Percentiles rank a stretch among this genome's conserved stretches.
Conservation (phyloP, 176 grass and related monocot genomes). For the Microstegium vimineum region DNA sequence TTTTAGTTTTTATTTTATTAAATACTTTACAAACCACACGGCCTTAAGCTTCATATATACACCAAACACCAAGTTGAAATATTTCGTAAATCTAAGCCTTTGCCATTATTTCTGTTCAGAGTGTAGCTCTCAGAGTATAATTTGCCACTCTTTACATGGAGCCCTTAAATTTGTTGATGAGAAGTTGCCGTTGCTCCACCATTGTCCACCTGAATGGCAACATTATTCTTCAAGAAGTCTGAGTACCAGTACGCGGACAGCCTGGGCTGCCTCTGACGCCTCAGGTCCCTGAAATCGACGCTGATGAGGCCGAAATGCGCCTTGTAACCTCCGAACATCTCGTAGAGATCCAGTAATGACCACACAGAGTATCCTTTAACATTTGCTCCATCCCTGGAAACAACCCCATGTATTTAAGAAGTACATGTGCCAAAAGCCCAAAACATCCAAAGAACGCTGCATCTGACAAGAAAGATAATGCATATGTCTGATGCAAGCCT, state of each 20-base stretch:
- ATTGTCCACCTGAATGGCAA: not conserved
- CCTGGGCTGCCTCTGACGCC: constrained; percentile 29
- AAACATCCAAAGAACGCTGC: not conserved
- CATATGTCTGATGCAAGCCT: not conserved
- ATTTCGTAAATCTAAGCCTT: not conserved
- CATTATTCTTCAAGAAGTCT: constrained; percentile 44
- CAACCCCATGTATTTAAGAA: not conserved
- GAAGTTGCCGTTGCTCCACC: not conserved
- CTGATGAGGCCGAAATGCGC: constrained; percentile 32
- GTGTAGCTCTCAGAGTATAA: not conserved
- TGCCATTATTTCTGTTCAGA: not conserved
- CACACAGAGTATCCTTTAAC: constrained; percentile 58
- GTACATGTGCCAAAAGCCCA: not conserved
- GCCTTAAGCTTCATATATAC: too few species aligned
- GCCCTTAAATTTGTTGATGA: not conserved
- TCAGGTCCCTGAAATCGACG: constrained; percentile 38
- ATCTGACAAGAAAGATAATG: not conserved
- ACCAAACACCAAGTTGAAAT: not conserved
- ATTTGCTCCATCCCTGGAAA: constrained; percentile 48
- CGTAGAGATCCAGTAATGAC: constrained; percentile 58
- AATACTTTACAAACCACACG: not conserved
- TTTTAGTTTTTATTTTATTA: too few species aligned
- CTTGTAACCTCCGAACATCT: constrained; percentile 40
- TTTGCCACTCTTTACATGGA: not conserved
- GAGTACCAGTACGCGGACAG: constrained; percentile 59